A percentile compares a stretch with the other conserved stretches of the same genome.
These are phyloP conservation scores for Ramularia collo-cygni DNA, from an alignment of 2,329 filamentous ascomycete genomes.

Conservation along the genomic window DNA sequence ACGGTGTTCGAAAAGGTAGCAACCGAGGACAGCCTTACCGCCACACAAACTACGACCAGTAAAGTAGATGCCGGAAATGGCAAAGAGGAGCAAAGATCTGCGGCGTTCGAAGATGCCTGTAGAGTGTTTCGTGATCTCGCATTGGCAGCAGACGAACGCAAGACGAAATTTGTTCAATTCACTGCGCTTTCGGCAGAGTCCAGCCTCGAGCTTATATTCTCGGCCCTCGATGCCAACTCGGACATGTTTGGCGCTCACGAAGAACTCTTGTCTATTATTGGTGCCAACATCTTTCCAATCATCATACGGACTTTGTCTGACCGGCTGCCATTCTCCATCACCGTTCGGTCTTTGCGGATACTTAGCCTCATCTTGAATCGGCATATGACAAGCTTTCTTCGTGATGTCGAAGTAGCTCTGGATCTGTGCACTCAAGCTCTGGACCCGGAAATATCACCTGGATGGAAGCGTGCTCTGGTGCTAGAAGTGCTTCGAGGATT, in stretches of 20 bases:
- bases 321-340: constrained; percentile 70
- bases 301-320: constrained; percentile 72
- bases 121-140: constrained; percentile 86
- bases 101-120: constrained; percentile 73
- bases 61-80: constrained; percentile 63
- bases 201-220: constrained; percentile 86
- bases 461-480: constrained; percentile 84
- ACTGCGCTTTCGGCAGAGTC: constrained; percentile 73
- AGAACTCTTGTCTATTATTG: constrained; percentile 74
- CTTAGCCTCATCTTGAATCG: constrained; percentile 73
- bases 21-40: constrained; percentile 62
- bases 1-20: constrained; percentile 89
- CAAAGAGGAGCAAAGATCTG: constrained; percentile 59
- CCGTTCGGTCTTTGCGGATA: constrained; percentile 74
- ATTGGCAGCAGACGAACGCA: constrained; percentile 75
- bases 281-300: constrained; percentile 72
- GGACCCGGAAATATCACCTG: constrained; percentile 68
- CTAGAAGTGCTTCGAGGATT: constrained; percentile 87
- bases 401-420: constrained; percentile 77
- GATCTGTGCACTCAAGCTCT: constrained; percentile 76
- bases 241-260: constrained; percentile 68
- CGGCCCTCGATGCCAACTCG: constrained; percentile 79
- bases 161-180: constrained; percentile 73
- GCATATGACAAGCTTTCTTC: constrained; percentile 65
- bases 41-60: constrained; percentile 51